Percentiles rank a stretch among this genome's conserved stretches.
These are phyloP conservation scores for Lactifluus hygrophoroides DNA, from an alignment of 768 basidiomycete genomes.

Conservation along the genomic window DNA sequence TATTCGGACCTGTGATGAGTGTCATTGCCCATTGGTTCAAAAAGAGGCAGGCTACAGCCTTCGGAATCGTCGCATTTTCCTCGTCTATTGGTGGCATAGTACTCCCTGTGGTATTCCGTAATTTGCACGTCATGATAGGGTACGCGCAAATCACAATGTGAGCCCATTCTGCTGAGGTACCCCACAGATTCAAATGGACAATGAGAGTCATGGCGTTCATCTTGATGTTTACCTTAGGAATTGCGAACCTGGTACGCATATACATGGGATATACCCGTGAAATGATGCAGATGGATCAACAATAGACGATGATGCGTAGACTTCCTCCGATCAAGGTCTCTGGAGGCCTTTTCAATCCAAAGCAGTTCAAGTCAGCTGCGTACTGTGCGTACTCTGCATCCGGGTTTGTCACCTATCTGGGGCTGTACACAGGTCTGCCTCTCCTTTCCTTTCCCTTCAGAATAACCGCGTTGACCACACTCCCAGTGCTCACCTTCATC, in stretches of 20 bases:
- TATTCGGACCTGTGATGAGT: conserved; percentile 54
- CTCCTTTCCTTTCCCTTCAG: background rate
- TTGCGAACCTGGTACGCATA: conserved; percentile 41
- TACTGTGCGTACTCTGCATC: conserved; percentile 54
- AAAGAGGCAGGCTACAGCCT: conserved; percentile 42
- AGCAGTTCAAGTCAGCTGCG: conserved; percentile 40
- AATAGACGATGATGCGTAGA: conserved; percentile 32
- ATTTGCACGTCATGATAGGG: conserved; percentile 49
- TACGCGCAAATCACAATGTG: conserved; percentile 21
- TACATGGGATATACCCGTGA: conserved; percentile 7
- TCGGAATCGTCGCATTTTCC: conserved; percentile 58
- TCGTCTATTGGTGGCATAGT: conserved; percentile 62
- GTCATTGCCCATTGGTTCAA: conserved; percentile 71
- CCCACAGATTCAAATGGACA: conserved; percentile 64
- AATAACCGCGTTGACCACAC: background rate
- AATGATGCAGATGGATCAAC: conserved; percentile 17
- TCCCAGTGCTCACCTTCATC: conserved; percentile 57
- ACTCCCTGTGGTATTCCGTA: conserved; percentile 53
- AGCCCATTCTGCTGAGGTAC: background rate
- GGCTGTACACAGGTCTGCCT: conserved; percentile 43
- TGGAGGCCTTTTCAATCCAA: conserved; percentile 57
- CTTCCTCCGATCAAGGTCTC: conserved; percentile 44
- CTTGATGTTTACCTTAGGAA: conserved; percentile 40
- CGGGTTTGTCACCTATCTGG: conserved; percentile 50
- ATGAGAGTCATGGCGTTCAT: conserved; percentile 64